Conservation (phyloP, 2,329 filamentous ascomycete species). For the Alternaria solani region DNA sequence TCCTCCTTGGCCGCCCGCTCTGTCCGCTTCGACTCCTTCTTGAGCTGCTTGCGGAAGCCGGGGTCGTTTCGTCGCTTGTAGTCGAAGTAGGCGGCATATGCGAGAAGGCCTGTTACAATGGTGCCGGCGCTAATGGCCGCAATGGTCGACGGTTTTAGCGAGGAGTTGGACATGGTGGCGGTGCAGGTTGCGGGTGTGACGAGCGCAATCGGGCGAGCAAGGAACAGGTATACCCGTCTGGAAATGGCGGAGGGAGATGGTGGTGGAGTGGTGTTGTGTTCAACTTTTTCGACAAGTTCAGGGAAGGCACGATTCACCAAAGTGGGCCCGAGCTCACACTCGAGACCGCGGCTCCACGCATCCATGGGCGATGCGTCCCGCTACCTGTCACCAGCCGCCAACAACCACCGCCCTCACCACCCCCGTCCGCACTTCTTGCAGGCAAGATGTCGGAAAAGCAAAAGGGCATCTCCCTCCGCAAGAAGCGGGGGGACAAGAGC, state of each 20-base stretch:
- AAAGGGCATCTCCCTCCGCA: constrained; percentile 68
- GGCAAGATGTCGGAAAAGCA: constrained; percentile 58
- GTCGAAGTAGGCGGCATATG: constrained; percentile 73
- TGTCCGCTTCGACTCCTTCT: constrained; percentile 78
- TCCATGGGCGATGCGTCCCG: constrained; percentile 10
- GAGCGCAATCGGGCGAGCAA: constrained; percentile 2
- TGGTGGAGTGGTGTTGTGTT: constrained; percentile 21
- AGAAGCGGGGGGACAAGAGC: constrained; percentile 64
- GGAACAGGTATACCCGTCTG: constrained; percentile 5
- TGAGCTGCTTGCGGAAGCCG: constrained; percentile 69
- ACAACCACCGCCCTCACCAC: background rate
- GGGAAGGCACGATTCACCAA: constrained; percentile 32
- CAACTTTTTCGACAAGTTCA: constrained; percentile 19
- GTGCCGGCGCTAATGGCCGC: constrained; percentile 66
- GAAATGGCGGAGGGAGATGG: constrained; percentile 18
- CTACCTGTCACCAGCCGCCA: constrained; percentile 15
- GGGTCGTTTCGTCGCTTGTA: constrained; percentile 70
- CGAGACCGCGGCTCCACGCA: constrained; percentile 20
- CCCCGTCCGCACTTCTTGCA: constrained; percentile 12
- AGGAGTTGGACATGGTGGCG: constrained; percentile 28
- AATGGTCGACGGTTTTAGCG: constrained; percentile 57
- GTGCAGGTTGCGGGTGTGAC: constrained; percentile 11
- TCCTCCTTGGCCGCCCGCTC: constrained; percentile 76
- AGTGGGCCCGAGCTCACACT: constrained; percentile 36
- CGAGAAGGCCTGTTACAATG: constrained; percentile 65